phyloP scores from a whole-genome alignment of 2,329 filamentous ascomycete genomes.

The Penicillium capsulatum region DNA sequence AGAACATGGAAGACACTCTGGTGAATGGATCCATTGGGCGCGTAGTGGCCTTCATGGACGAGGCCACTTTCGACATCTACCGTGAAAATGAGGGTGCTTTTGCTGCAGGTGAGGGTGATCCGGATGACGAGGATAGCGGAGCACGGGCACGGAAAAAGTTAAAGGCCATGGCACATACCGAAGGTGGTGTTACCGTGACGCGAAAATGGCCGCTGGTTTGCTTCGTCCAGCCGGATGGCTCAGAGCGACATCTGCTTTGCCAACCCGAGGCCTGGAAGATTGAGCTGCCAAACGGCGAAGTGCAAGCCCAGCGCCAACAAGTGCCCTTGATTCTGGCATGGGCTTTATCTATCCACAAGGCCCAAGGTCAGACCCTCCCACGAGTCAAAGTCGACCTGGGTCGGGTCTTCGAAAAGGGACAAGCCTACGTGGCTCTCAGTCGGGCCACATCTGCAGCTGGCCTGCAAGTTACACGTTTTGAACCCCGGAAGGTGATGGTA shows the following conservation, averaged over 20 bases:
- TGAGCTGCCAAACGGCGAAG: slow-evolving; percentile 89
- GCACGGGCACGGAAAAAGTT: slow-evolving; percentile 54
- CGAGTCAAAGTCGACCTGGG: slow-evolving; percentile 91
- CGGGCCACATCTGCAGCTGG: slow-evolving; percentile 84
- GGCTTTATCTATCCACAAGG: slow-evolving; percentile 97
- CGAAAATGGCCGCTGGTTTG: slow-evolving; percentile 76
- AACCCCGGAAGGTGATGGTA: slow-evolving; percentile 88
- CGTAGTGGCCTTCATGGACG: slow-evolving; percentile 74
- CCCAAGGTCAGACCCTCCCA: slow-evolving; percentile 89
- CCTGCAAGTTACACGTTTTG: slow-evolving; percentile 82
- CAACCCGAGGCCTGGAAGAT: slow-evolving; percentile 92
- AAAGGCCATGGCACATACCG: slow-evolving; percentile 49
- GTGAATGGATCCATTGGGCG: slow-evolving; percentile 93
- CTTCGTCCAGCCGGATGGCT: slow-evolving; percentile 76
- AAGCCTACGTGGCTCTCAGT: slow-evolving; percentile 94
- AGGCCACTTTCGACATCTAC: slow-evolving; percentile 58
- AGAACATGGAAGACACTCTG: slow-evolving; percentile 89
- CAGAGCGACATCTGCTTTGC: slow-evolving; percentile 70
- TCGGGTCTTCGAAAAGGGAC: slow-evolving; percentile 91
- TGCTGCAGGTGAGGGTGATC: slow-evolving; percentile 47
- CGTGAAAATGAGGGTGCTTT: slow-evolving; percentile 56
- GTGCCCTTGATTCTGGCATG: slow-evolving; percentile 89
- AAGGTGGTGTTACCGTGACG: slow-evolving; percentile 47
- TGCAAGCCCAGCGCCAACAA: slow-evolving; percentile 80
- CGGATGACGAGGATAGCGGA: slow-evolving; percentile 37